phyloP scores from a whole-genome alignment of 768 basidiomycete species.

The Cantharellus anzutake region DNA sequence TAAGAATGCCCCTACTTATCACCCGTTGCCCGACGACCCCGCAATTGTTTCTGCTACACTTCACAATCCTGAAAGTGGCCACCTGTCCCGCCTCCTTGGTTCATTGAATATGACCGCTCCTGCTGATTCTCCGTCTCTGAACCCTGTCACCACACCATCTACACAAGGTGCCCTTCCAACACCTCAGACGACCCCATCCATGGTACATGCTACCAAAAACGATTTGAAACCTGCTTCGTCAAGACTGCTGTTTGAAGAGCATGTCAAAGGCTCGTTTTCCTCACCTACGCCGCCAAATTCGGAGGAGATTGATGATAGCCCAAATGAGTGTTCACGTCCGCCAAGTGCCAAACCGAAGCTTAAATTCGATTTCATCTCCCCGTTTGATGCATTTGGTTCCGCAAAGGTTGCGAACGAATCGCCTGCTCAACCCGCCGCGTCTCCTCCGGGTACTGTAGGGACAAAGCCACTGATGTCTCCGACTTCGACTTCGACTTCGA shows the following conservation, averaged over 20 bases:
- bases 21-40: neutral
- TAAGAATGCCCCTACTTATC: neutral
- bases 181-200: neutral
- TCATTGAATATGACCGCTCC: neutral
- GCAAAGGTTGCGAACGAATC: neutral
- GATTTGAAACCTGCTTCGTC: neutral
- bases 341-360: neutral
- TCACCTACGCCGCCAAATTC: neutral
- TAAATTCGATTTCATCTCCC: conserved; percentile 9
- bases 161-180: neutral
- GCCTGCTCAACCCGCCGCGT: neutral
- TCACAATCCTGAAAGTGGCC: neutral
- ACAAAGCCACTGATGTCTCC: neutral
- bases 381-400: conserved; percentile 7
- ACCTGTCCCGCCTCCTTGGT: neutral
- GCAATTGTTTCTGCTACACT: neutral
- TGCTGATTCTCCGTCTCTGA: neutral
- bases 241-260: neutral
- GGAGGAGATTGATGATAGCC: too few species aligned
- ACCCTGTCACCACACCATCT: too few species aligned
- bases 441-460: neutral
- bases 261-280: neutral
- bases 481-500: neutral
- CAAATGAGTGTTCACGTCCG: neutral
- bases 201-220: neutral